These are phyloP conservation scores for Dioscorea zingiberensis DNA, from an alignment of 106 monocot genomes.

Conservation along the genomic window DNA sequence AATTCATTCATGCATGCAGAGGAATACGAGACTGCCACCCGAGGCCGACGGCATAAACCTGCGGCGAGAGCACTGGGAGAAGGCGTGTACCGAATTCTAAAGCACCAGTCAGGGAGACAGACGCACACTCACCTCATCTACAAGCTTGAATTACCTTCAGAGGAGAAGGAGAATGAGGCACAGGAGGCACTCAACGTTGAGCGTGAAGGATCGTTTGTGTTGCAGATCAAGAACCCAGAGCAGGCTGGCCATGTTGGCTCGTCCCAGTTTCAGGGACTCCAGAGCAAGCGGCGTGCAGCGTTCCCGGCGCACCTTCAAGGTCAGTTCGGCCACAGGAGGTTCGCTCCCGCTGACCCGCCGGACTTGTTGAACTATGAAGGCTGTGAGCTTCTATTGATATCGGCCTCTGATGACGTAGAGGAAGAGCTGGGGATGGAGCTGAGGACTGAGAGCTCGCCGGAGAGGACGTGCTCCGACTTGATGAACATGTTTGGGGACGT, in stretches of 20 bases:
- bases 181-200: constrained; percentile 69
- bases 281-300: constrained; percentile 48
- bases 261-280: constrained; percentile 42
- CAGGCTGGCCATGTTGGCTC: constrained; percentile 12
- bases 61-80: constrained; percentile 60
- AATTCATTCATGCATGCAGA: constrained; percentile 14
- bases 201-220: constrained; percentile 60
- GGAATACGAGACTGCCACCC: constrained; percentile 70
- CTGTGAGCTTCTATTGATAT: constrained; percentile 72
- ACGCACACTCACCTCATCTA: constrained; percentile 74
- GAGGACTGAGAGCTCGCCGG: constrained; percentile 25
- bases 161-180: constrained; percentile 19
- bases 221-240: constrained; percentile 79
- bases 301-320: constrained; percentile 69
- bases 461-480: constrained; percentile 41
- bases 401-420: constrained; percentile 69
- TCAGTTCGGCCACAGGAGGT: constrained; percentile 29
- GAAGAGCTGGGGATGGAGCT: constrained; percentile 75
- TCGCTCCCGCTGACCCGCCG: constrained; percentile 47
- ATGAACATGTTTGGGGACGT: constrained; percentile 53
- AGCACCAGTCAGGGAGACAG: constrained; percentile 30
- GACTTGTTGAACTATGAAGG: constrained; percentile 84
- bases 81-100: constrained; percentile 67
- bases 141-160: constrained; percentile 55
- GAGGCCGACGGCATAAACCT: constrained; percentile 35